phyloP scores from a whole-genome alignment of 805 yeast genomes.

The Barnettozyma botsteinii region DNA sequence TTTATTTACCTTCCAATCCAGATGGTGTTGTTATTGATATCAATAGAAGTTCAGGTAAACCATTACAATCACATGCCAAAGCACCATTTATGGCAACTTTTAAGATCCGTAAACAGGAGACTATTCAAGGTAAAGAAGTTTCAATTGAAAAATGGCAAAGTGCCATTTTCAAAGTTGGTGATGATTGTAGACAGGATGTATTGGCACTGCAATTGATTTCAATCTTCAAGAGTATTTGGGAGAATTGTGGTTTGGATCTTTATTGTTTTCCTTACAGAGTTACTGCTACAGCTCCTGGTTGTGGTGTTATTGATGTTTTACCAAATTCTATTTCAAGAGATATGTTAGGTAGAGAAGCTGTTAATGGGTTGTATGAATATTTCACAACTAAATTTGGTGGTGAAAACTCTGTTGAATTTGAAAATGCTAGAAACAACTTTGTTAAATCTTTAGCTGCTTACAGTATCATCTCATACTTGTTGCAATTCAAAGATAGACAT shows the following conservation, averaged over 20 bases:
- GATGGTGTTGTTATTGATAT: conserved; percentile 92
- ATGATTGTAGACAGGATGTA: conserved; percentile 97
- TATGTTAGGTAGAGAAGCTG: conserved; percentile 98
- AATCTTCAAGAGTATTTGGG: conserved; percentile 88
- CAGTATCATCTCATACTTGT: conserved; percentile 80
- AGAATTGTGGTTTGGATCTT: conserved; percentile 78
- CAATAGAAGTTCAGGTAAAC: conserved; percentile 86
- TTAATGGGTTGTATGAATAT: conserved; percentile 91
- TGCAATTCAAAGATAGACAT: conserved; percentile 96
- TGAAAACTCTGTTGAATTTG: conserved; percentile 86
- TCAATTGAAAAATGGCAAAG: conserved; percentile 76
- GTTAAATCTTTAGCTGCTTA: conserved; percentile 93
- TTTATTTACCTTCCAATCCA: conserved; percentile 92
- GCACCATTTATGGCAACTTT: conserved; percentile 98
- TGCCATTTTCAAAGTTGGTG: conserved; percentile 98
- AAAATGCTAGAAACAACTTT: conserved; percentile 85
- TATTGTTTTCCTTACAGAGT: conserved; percentile 92
- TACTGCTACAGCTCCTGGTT: conserved; percentile 98
- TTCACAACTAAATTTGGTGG: conserved; percentile 90
- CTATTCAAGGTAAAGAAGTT: conserved; percentile 33
- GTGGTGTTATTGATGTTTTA: conserved; percentile 97
- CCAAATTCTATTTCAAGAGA: conserved; percentile 95
- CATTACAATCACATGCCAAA: conserved; percentile 95
- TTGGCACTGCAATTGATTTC: conserved; percentile 88
- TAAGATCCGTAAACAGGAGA: conserved; percentile 60